Percentiles rank a stretch among this genome's conserved stretches.
These are phyloP conservation scores for Collybia mongolica DNA, from an alignment of 768 basidiomycete genomes.

Conservation along the genomic window DNA sequence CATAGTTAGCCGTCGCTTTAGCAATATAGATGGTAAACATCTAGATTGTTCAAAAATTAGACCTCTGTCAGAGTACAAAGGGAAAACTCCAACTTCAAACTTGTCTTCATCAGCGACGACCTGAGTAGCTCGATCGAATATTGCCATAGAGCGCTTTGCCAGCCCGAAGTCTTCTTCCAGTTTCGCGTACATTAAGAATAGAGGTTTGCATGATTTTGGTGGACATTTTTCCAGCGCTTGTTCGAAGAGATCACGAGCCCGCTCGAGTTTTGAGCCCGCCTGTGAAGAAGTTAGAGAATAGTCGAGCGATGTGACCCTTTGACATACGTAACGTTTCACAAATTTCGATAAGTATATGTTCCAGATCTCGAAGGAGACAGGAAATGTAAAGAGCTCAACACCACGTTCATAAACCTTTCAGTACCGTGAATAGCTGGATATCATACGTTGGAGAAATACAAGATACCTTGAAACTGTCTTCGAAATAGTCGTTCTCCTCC, in stretches of 20 bases:
- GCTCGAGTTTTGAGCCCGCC: constrained; percentile 93
- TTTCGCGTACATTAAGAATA: constrained; percentile 96
- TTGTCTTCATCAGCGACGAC: constrained; percentile 89
- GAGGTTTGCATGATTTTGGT: constrained; percentile 87
- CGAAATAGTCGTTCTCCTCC: constrained; percentile 97
- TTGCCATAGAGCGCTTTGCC: constrained; percentile 93
- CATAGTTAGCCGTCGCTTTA: constrained; percentile 94
- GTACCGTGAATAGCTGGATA: neutral
- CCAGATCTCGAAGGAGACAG: constrained; percentile 98
- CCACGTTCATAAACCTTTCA: constrained; percentile 91
- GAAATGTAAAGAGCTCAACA: constrained; percentile 96
- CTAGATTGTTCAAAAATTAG: constrained; percentile 33
- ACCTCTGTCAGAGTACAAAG: neutral
- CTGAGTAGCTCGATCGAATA: constrained; percentile 90
- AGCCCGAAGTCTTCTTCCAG: constrained; percentile 94
- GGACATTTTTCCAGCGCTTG: constrained; percentile 98
- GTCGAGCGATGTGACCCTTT: neutral
- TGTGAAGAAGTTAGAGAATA: constrained; percentile 23
- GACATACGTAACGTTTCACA: constrained; percentile 88
- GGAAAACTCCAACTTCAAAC: constrained; percentile 71
- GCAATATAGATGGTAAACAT: constrained; percentile 98
- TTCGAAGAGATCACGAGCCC: constrained; percentile 96
- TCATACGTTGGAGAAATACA: neutral
- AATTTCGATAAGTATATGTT: constrained; percentile 98
- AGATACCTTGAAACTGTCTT: constrained; percentile 93